Evolutionary conservation across 2,329 filamentous ascomycete genomes (phyloP), one percentile per base, ranked within the genome.

Genomic region (Aspergillus ochraceoroseus): DNA sequence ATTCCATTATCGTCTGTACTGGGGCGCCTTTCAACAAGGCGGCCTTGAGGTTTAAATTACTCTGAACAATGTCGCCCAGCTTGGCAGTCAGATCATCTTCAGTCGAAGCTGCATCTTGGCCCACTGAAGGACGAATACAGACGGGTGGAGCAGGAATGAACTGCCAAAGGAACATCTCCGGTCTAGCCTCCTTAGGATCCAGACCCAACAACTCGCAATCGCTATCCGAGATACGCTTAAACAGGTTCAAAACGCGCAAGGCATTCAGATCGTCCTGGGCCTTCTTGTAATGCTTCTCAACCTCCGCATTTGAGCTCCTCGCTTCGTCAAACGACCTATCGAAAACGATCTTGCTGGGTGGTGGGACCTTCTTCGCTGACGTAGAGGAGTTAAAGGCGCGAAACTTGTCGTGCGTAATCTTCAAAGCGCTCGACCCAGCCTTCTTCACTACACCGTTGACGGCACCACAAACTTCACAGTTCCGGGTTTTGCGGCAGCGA

Each of bases 91-190:
- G 77, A 56, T 98, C 92, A 59, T 98, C 92, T 64, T 98, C 92
- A 13, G 87, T 98, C 51, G 87, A 95, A 3, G 89, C 85, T 45
- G 80, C 86, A 49, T 96, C 92, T 63, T 96, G 92, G 19, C 84
- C 84, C 12, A 98, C 92, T 0, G 89, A 95, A 0, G 92, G 92
- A 44, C 92, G 78, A 55, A 98, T 94, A 53, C 87, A 94, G 4
- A 96, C 86, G 0, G 92, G 92, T 1, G 92, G 90, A 0, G 90
- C 90, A 1, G 92, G 92, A 23, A 98, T 76, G 57, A 88, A 94
- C 59, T 95, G 89, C 92, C 92, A 98, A 30, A 98, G 80, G 63
- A 96, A 94, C 81, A 94, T 94, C 62, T 98, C 92, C 0, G 92
- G 92, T 12, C 89, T 78, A 7, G 87, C 87, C 54, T 95, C 88